phyloP scores from a whole-genome alignment of 495 filamentous ascomycete genomes.

The Aspergillus asperescens region DNA sequence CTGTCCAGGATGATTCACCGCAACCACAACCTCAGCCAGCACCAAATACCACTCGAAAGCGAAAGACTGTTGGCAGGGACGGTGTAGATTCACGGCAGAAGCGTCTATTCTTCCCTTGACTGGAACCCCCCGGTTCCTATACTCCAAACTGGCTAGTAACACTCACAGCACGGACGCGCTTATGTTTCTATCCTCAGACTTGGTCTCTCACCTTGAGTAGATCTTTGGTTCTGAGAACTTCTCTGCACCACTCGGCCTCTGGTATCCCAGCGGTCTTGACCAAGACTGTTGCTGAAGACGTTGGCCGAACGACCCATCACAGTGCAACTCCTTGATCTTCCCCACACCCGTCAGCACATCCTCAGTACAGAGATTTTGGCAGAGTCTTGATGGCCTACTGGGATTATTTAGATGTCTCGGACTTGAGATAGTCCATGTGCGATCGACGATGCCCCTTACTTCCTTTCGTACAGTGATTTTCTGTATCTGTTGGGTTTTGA shows the following conservation, averaged over 20 bases:
- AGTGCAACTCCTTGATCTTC: not conserved
- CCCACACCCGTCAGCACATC: not conserved
- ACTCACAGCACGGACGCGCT: not conserved
- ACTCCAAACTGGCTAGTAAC: not conserved
- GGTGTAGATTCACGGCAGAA: constrained; percentile 32
- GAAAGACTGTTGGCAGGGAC: constrained; percentile 25
- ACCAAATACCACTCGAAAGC: constrained; percentile 22
- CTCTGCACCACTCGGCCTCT: not conserved
- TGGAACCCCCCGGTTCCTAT: not conserved
- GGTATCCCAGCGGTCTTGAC: not conserved
- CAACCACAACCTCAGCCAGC: not conserved
- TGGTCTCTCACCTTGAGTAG: not conserved
- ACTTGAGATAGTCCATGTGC: too few species aligned
- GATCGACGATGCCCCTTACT: too few species aligned
- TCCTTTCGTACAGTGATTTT: too few species aligned
- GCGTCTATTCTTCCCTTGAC: constrained; percentile 36
- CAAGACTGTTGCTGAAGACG: not conserved
- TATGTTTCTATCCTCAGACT: not conserved
- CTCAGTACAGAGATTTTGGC: not conserved
- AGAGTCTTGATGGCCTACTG: not conserved
- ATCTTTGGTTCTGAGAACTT: not conserved
- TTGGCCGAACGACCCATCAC: not conserved
- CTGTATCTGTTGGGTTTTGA: not conserved
- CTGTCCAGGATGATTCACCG: constrained; percentile 47
- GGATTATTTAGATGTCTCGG: too few species aligned